Evolutionary conservation across 805 yeast species (phyloP).

Genomic region (Candida glaebosa): DNA sequence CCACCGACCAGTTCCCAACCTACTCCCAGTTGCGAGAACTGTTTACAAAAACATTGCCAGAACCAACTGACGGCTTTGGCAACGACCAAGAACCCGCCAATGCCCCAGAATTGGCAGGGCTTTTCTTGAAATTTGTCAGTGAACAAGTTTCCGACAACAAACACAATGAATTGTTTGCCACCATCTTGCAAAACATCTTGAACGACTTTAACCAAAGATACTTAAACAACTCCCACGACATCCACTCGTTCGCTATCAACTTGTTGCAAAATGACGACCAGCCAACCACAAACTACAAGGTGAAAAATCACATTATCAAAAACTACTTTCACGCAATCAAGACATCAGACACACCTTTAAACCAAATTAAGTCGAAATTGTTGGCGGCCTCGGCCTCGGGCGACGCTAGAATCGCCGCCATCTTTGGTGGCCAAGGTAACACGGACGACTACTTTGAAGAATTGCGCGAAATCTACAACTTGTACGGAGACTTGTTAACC

Average conservation of each 20-base stretch:
- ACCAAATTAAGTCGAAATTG: slow-evolving; percentile 40
- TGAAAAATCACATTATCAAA: slow-evolving; percentile 62
- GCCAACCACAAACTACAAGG: slow-evolving; percentile 70
- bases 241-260: slow-evolving; percentile 81
- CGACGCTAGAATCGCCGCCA: slow-evolving; percentile 65
- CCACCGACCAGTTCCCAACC: slow-evolving; percentile 72
- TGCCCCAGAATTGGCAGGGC: slow-evolving; percentile 78
- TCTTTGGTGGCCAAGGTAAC: slow-evolving; percentile 99
- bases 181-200: slow-evolving; percentile 66
- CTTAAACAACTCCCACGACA: slow-evolving; percentile 41
- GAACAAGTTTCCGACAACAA: slow-evolving; percentile 45
- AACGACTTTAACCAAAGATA: slow-evolving; percentile 83
- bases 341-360: slow-evolving; percentile 23
- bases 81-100: slow-evolving; percentile 86
- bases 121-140: slow-evolving; percentile 70
- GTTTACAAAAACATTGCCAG: slow-evolving; percentile 73
- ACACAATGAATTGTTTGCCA: slow-evolving; percentile 56
- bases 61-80: slow-evolving; percentile 78
- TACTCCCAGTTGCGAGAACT: slow-evolving; percentile 87
- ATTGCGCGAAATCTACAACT: slow-evolving; percentile 76
- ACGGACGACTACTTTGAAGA: slow-evolving; percentile 97
- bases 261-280: slow-evolving; percentile 50
- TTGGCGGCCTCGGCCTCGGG: slow-evolving; percentile 52
- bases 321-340: slow-evolving; percentile 58
- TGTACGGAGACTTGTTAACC: slow-evolving; percentile 67